Evolutionary conservation across 2,329 filamentous ascomycete species (phyloP), one percentile per base, ranked within the genome.

Genomic region (Biscogniauxia marginata): DNA sequence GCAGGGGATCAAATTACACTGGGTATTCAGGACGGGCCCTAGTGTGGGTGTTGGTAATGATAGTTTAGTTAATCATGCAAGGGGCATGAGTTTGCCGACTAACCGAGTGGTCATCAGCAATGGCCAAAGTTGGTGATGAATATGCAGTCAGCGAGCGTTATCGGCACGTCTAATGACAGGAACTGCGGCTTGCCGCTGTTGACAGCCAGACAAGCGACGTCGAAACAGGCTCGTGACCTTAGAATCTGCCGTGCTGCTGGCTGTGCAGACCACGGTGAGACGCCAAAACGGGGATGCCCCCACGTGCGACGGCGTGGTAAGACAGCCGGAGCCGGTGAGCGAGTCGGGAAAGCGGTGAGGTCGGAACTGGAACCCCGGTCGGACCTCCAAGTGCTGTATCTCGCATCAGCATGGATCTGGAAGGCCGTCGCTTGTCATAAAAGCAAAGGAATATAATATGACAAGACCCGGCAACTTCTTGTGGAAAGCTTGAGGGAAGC

Each of bases 211-310:
- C n/a, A 55, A 59, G 57, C 52, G 60, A 68, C 63, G 66, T 68
- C 59, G 47, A 60, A 61, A 61, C 54, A 62, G 55, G 60, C 66
- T 64, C 65, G 66, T 68, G 64, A 67, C 64, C 56, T 56, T 49
- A 52, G 52, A 30, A 51, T 51, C 54, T 55, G 18, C 49, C 58
- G 55, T 23, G 43, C 58, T 55, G 57, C 55, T 52, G 52, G 49
- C 54, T 39, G 55, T 30, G 22, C 24, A 51, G 44, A 45, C 24
- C 30, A 49, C 53, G 55, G 60, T 60, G 50, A 58, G 57, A 59
- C 57, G 55, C 48, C 43, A 23, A 22, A 56, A 53, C 30, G 30
- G 30, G 30, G n/a, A 39, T 39, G 30, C 63, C 66, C 63, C 66
- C 66, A 67, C 66, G 65, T 68, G 66, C 60, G 55, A 51, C 58